These are phyloP conservation scores for Sporothrix dimorphospora DNA, from an alignment of 2,329 filamentous ascomycete genomes.

Conservation along the genomic window DNA sequence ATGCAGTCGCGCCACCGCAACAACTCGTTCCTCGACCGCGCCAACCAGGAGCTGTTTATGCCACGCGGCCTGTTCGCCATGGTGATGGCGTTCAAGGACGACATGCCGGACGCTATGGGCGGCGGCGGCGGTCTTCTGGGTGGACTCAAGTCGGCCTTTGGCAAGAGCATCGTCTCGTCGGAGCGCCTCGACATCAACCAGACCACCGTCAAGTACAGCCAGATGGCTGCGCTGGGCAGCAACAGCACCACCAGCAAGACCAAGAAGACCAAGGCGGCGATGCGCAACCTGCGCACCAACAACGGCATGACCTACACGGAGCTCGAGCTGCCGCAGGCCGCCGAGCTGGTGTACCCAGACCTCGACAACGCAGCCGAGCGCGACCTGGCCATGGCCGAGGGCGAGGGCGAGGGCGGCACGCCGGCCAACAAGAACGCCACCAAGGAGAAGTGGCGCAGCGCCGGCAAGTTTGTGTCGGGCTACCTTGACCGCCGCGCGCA, in stretches of 20 bases:
- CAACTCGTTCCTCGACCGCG: conserved; percentile 38
- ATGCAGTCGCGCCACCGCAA: conserved; percentile 37
- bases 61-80: conserved; percentile 40
- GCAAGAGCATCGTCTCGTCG: conserved; percentile 29
- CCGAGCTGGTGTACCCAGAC: conserved; percentile 45
- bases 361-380: conserved; percentile 40
- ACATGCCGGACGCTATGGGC: conserved; percentile 29
- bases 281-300: conserved; percentile 41
- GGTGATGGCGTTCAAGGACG: conserved; percentile 40
- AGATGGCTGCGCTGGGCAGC: conserved; percentile 23
- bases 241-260: conserved; percentile 16
- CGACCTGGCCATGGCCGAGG: conserved; percentile 35
- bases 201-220: conserved; percentile 42
- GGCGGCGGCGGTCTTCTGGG: conserved; percentile 30
- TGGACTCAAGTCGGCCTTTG: conserved; percentile 29
- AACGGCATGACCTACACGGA: conserved; percentile 45
- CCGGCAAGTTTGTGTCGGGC: conserved; percentile 46
- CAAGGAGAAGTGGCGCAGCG: no score
- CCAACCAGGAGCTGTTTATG: conserved; percentile 40
- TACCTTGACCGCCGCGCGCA: conserved; percentile 55
- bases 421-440: conserved; percentile 39
- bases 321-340: conserved; percentile 44
- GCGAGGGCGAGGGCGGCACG: conserved; percentile 32
- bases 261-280: conserved; percentile 36
- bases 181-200: conserved; percentile 42